Evolutionary conservation across 1,139 yeast species (phyloP).

Genomic region (Suhomyces kunorum): DNA sequence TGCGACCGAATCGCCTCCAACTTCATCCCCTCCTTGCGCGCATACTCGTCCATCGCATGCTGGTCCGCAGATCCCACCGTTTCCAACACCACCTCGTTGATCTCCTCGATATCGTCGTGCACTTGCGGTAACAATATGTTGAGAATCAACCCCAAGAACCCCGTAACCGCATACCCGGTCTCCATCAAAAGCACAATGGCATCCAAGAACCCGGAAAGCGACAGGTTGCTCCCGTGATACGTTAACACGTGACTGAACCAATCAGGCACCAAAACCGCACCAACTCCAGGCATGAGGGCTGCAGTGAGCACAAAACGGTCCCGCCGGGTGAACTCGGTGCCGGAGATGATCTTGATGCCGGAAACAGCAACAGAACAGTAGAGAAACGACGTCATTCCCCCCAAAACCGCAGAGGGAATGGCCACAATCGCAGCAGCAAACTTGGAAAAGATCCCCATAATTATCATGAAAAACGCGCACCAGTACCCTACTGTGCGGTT

Average conservation of each 20-base stretch:
- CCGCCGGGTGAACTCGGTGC: conserved; percentile 78
- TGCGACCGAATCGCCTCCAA: conserved; percentile 29
- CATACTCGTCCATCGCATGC: conserved; percentile 39
- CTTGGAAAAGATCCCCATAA: conserved; percentile 87
- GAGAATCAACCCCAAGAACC: conserved; percentile 70
- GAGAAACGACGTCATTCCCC: conserved; percentile 90
- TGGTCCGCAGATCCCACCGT: conserved; percentile 50
- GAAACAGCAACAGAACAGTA: conserved; percentile 89
- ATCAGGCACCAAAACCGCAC: conserved; percentile 68
- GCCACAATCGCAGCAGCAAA: conserved; percentile 88
- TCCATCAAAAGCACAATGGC: conserved; percentile 84
- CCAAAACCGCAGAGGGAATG: conserved; percentile 81
- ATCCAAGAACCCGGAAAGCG: conserved; percentile 69
- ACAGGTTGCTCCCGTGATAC: conserved; percentile 64
- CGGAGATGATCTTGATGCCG: conserved; percentile 77
- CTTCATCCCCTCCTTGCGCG: conserved; percentile 37
- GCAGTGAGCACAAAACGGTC: conserved; percentile 83
- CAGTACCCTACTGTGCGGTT: conserved; percentile 83
- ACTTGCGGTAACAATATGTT: conserved; percentile 76
- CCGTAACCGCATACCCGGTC: conserved; percentile 84
- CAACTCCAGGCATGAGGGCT: conserved; percentile 74
- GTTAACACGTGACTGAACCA: conserved; percentile 82
- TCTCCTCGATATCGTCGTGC: conserved; percentile 59
- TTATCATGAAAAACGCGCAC: conserved; percentile 77
- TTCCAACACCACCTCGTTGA: conserved; percentile 48